Base-by-base conservation (phyloP, 139 green algal species). In the Chlamydomonas sphaeroides region DNA sequence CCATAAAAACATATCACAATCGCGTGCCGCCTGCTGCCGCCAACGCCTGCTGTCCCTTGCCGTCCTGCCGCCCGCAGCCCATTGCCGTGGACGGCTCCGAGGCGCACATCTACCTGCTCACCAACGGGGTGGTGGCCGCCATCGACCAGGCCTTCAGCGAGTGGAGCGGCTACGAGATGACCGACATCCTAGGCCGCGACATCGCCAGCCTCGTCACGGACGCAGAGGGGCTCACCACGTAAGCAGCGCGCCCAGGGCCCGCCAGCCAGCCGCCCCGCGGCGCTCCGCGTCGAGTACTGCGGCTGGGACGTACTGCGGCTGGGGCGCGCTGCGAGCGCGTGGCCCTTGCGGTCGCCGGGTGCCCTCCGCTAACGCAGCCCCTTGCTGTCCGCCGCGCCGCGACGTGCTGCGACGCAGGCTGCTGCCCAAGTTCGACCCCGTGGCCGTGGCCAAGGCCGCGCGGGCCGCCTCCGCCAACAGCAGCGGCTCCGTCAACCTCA, bases 131-230 rank as follows among this genome's bases (percentile, higher is more conserved):
- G 61, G 61, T 82, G 18, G 63, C 75, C 8, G 75, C 75, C 61
- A 71, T 82, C 61, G 75, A 73, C 48, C 76, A 74, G 76, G 45
- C 76, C n/a, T 83, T 83, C 35, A 33, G 33, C 6, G 76, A 83
- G 62, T 83, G 76, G 76, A 53, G 42, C 23, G 76, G 76, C 33
- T 74, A 41, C 61, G 63, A 65, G 33, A 36, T 83, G 62, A 33
- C 5, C 5, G 76, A 83, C 76, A 67, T 73, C 62, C 28, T 83
- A 2, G 76, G 76, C 45, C 70, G 71, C 59, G 74, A 80, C 30
- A 18, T 80, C 18, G 39, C 20, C 36, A 51, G n/a, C 18, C 39
- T 80, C 59, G 30, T 80, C 6, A 42, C n/a, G 6, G 74, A 80
- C 8, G 33, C 59, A 30, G 74, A 70, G 59, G 30, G 15, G 18